Evolutionary conservation across 2,329 filamentous ascomycete species (phyloP), one percentile per base, ranked within the genome.

Genomic region (Pezicula neosporulosa): DNA sequence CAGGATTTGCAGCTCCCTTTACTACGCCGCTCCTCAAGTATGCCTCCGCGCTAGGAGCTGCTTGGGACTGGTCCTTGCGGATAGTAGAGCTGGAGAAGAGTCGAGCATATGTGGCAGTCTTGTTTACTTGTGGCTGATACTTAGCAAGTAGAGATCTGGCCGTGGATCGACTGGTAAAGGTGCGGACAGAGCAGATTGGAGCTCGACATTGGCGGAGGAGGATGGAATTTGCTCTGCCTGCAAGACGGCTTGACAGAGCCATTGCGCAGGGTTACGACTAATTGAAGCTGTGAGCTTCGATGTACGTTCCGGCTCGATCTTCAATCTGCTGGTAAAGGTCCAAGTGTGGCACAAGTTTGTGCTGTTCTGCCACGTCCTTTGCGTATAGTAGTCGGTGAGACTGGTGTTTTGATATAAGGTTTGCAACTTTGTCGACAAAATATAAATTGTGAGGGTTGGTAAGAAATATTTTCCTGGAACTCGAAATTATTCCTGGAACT

Each of bases 1-100:
- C 87, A 50, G 89, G 76, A 64, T 93, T 80, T 64, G 81, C 81
- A 52, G 87, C 80, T 53, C 81, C 86, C 70, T 91, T 88, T 68
- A 97, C 86, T 54, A 85, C 87, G 63, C 91, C 92, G 73, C 90
- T 96, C 68, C 90, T 85, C 63, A 97, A 77, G 72, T 96, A 96
- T 56, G 92, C 89, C 73, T 92, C 85, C 48, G 91, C 82, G 66
- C 87, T 89, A 50, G 91, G 90, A 48, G 89, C 86, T 59, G 84
- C 76, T 71, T 94, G 82, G 44, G 79, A 72, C 49, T 65, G 58
- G 41, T 63, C 54, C 44, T 44, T 55, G 38, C 49, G 53, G 36
- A 61, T 44, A 5, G 52, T 50, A 10, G 60, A 64, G 58, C 55
- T 64, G 12, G 65, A 65, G 52, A 68, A 66, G 35, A 61, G 58